phyloP scores from a whole-genome alignment of 1,139 yeast genomes.

The Yamadazyma mexicana region DNA sequence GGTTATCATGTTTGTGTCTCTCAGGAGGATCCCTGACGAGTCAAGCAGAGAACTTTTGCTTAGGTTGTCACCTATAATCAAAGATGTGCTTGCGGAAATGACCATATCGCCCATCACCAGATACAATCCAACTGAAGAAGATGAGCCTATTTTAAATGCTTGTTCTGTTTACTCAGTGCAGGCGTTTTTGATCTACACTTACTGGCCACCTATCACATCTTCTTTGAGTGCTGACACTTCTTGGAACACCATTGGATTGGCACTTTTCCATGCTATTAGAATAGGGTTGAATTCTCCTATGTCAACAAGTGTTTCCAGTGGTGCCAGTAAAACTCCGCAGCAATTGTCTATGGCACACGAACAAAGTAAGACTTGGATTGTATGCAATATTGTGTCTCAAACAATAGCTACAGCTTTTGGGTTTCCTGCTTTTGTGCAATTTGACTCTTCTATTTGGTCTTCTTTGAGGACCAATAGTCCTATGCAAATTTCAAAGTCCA shows the following conservation, averaged over 20 bases:
- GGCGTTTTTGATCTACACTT: constrained; percentile 81
- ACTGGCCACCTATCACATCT: constrained; percentile 96
- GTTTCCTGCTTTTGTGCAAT: constrained; percentile 86
- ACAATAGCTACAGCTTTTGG: constrained; percentile 91
- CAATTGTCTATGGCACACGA: constrained; percentile 57
- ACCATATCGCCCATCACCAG: constrained; percentile 89
- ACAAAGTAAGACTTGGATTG: constrained; percentile 88
- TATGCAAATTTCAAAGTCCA: constrained; percentile 56
- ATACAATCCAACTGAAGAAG: constrained; percentile 70
- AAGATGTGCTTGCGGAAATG: constrained; percentile 78
- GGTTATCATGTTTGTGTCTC: constrained; percentile 86
- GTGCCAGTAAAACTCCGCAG: constrained; percentile 23
- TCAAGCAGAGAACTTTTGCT: constrained; percentile 41
- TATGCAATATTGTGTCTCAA: constrained; percentile 87
- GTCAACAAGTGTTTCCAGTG: constrained; percentile 6
- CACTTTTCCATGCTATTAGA: constrained; percentile 86
- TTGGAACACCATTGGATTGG: constrained; percentile 92
- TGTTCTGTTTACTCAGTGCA: constrained; percentile 95
- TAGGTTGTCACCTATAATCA: constrained; percentile 66
- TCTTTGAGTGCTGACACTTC: constrained; percentile 93
- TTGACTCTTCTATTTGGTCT: constrained; percentile 70
- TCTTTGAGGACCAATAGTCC: constrained; percentile 42
- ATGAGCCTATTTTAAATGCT: constrained; percentile 80
- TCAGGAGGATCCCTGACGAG: constrained; percentile 56
- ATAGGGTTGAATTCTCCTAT: constrained; percentile 75